A percentile compares a stretch with the other conserved stretches of the same genome.
Evolutionary conservation across 2,329 filamentous ascomycete genomes (phyloP).

Genomic region (Colletotrichum sp.): DNA sequence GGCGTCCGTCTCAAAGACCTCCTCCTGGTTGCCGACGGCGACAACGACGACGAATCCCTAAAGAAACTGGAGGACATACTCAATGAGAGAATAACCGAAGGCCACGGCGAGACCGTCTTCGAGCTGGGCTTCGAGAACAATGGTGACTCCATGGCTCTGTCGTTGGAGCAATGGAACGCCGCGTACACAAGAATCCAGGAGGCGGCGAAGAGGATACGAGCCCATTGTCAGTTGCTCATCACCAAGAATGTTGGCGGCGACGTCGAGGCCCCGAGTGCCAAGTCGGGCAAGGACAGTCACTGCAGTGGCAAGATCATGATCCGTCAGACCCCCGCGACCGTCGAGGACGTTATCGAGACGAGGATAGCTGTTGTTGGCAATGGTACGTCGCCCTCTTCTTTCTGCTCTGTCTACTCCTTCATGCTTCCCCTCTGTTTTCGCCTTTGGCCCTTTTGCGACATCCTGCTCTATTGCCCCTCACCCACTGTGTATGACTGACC

Average conservation of each 20-base stretch:
- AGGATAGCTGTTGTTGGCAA: constrained; percentile 97
- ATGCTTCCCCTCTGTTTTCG: neutral
- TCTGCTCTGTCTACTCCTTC: neutral
- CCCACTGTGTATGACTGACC: neutral
- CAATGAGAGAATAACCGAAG: constrained; percentile 75
- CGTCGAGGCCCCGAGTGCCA: constrained; percentile 68
- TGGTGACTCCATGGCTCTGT: constrained; percentile 83
- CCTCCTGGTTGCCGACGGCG: constrained; percentile 63
- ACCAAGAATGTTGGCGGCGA: constrained; percentile 89
- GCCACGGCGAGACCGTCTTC: constrained; percentile 87
- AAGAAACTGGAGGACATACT: constrained; percentile 70
- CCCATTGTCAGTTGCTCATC: constrained; percentile 81
- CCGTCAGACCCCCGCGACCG: constrained; percentile 72
- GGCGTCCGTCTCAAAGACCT: constrained; percentile 76
- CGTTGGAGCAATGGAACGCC: constrained; percentile 74
- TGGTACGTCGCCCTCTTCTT: constrained; percentile 49
- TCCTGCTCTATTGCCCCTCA: neutral
- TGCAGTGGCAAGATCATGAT: constrained; percentile 88
- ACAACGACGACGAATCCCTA: constrained; percentile 58
- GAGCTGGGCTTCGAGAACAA: constrained; percentile 92
- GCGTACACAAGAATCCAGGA: constrained; percentile 70
- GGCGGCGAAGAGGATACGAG: constrained; percentile 68
- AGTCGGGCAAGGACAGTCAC: constrained; percentile 70
- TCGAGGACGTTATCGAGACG: constrained; percentile 93
- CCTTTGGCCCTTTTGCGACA: neutral